Evolutionary conservation across 73 alveolate species (phyloP).

Genomic region (Stentor coeruleus): DNA sequence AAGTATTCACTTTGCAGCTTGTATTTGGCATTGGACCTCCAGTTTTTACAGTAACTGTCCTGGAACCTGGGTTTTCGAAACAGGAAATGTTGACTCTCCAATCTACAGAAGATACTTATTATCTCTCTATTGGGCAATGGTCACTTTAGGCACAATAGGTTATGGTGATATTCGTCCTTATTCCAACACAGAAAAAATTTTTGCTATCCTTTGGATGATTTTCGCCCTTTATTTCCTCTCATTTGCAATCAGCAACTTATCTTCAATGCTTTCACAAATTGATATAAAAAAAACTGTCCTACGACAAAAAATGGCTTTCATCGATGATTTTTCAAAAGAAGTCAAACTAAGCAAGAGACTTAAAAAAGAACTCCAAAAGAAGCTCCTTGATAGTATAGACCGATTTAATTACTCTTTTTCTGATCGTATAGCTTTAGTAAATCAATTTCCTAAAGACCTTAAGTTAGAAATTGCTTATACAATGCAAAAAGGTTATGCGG

Average conservation of each 20-base stretch:
- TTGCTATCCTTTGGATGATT: conserved; percentile 61
- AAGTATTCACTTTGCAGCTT: conserved; percentile 58
- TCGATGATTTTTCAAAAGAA: conserved; percentile 30
- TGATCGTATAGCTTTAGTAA: neutral
- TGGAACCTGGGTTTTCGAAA: conserved; percentile 69
- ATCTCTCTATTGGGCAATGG: conserved; percentile 42
- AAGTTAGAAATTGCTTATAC: neutral
- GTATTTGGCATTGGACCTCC: conserved; percentile 66
- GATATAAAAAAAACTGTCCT: neutral
- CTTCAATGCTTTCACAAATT: conserved; percentile 36
- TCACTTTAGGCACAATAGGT: conserved; percentile 66
- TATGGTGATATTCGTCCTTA: conserved; percentile 61
- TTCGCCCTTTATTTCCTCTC: conserved; percentile 69
- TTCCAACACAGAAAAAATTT: conserved; percentile 39
- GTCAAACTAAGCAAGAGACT: neutral
- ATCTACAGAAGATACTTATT: neutral
- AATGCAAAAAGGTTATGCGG: neutral
- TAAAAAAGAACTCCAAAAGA: neutral
- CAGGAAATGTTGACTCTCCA: conserved; percentile 46
- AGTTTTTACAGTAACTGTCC: conserved; percentile 53
- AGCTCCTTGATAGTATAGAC: neutral
- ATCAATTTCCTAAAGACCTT: neutral
- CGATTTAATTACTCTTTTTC: neutral
- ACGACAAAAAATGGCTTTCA: neutral
- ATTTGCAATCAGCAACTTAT: conserved; percentile 57